Base-by-base conservation (phyloP, 1,284 basidiomycete species). In the Takashimella koratensis region DNA sequence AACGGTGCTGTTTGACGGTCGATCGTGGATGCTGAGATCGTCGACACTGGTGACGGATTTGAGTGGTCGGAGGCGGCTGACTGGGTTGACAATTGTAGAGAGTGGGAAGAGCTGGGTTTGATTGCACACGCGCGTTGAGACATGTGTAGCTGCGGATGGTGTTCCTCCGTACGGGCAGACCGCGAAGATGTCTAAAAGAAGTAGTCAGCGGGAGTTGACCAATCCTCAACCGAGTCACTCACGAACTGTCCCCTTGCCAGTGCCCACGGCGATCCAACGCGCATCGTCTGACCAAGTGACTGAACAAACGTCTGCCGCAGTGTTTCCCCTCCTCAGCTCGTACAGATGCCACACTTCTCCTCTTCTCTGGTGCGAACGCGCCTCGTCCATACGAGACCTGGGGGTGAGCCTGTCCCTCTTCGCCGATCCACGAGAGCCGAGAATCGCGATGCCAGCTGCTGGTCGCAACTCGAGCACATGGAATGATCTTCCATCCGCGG, bases 91-190 rank as follows among this genome's bases (percentile, higher is more conserved):
- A 44, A 83, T 79, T 3, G 80, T 81, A 3, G 81, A 81, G 3
- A 82, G 73, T 2, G 81, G 77, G 65, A 82, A 79, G 79, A 81
- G 62, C 48, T 79, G 78, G 6, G 73, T 69, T 2, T 78, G 73
- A 61, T 89, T 87, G 65, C 77, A 68, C 0, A 87, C 82, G 64
- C 75, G 78, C 3, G 80, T 79, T 30, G 81, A 77, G 36, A 84
- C 66, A 75, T 90, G 87, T 52, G 84, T 86, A n/a, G 70, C 65
- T 6, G 81, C 75, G 66, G 87, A 83, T 0, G 86, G 79, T 48
- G 77, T 78, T 3, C 90, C 88, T 1, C 88, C 88, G 52, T 84
- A 84, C 0, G 88, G 87, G 64, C 87, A 86, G 20, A 86, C 78
- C 8, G 86, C 82, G 67, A 88, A 92, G 0, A 91, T 74, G 74